Evolutionary conservation across 176 grass and related monocot genomes (phyloP).

Genomic region (Guadua angustifolia): DNA sequence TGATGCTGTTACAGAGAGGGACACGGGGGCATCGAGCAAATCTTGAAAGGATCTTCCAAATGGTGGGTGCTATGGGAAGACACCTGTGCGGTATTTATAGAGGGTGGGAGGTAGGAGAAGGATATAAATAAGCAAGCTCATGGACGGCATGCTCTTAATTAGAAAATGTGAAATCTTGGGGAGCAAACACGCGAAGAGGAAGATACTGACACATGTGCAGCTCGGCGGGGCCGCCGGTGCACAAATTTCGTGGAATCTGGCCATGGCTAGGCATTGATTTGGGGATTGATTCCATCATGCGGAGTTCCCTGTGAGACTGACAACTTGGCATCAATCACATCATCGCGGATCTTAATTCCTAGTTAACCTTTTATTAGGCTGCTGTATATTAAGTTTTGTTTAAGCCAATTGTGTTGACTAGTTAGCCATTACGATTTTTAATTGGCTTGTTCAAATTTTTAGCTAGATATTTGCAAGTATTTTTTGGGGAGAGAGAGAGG

Average conservation of each 20-base stretch:
- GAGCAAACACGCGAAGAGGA: background rate
- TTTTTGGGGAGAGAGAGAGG: background rate
- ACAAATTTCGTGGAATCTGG: background rate
- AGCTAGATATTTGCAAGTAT: background rate
- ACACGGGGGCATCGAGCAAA: constrained; percentile 41
- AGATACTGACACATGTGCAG: background rate
- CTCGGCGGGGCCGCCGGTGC: background rate
- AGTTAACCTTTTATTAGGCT: background rate
- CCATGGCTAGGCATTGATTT: background rate
- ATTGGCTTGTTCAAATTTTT: background rate
- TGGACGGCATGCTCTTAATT: constrained; percentile 19
- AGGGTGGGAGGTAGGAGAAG: background rate
- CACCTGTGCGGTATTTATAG: constrained; percentile 56
- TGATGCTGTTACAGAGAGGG: constrained; percentile 32
- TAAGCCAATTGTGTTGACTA: background rate
- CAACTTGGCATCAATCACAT: too few relatives aligned
- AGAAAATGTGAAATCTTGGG: constrained; percentile 21
- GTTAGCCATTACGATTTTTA: background rate
- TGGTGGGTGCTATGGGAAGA: constrained; percentile 34
- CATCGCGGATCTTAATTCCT: background rate
- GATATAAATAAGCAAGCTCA: background rate
- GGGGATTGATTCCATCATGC: background rate
- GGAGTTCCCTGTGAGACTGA: background rate
- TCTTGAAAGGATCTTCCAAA: constrained; percentile 50
- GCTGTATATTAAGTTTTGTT: background rate